Conservation (phyloP, 2,329 filamentous ascomycete species). For the Botrytis elliptica region DNA sequence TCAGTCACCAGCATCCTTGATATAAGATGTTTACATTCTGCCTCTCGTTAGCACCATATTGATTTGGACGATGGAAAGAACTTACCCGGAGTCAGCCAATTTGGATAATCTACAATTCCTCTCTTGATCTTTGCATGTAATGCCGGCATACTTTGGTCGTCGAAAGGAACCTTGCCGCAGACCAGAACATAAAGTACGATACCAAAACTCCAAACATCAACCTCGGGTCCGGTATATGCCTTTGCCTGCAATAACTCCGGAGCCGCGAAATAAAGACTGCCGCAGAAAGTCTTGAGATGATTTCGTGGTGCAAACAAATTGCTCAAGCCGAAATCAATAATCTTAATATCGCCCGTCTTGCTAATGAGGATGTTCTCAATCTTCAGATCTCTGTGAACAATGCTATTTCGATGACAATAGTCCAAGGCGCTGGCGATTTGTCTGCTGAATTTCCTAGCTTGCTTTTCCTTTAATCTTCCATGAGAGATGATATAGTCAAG, state of each 20-base stretch:
- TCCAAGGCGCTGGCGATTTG: slow-evolving; percentile 96
- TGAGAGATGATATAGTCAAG: slow-evolving; percentile 99
- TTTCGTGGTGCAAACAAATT: slow-evolving; percentile 87
- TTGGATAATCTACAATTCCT: slow-evolving; percentile 90
- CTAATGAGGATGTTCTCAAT: slow-evolving; percentile 99
- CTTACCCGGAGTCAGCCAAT: slow-evolving; percentile 85
- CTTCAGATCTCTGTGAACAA: slow-evolving; percentile 95
- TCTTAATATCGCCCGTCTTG: slow-evolving; percentile 98
- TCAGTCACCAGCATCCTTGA: slow-evolving; percentile 96
- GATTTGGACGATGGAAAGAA: slow-evolving; percentile 23
- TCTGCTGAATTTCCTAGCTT: slow-evolving; percentile 93
- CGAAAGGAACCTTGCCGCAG: slow-evolving; percentile 96
- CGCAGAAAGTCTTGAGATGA: slow-evolving; percentile 94
- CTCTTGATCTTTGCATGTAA: slow-evolving; percentile 99
- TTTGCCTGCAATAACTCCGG: slow-evolving; percentile 91
- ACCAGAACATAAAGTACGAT: slow-evolving; percentile 97
- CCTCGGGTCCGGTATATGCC: slow-evolving; percentile 93
- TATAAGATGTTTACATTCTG: slow-evolving; percentile 91
- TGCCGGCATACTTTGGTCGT: slow-evolving; percentile 98
- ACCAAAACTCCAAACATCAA: slow-evolving; percentile 98
- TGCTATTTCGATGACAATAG: slow-evolving; percentile 97
- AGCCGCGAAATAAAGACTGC: slow-evolving; percentile 95
- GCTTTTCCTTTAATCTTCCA: slow-evolving; percentile 95
- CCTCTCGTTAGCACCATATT: slow-evolving; percentile 24
- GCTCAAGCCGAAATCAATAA: slow-evolving; percentile 97